These are phyloP conservation scores for Schizopora paradoxa DNA, from an alignment of 1,284 basidiomycete species.

Conservation along the genomic window DNA sequence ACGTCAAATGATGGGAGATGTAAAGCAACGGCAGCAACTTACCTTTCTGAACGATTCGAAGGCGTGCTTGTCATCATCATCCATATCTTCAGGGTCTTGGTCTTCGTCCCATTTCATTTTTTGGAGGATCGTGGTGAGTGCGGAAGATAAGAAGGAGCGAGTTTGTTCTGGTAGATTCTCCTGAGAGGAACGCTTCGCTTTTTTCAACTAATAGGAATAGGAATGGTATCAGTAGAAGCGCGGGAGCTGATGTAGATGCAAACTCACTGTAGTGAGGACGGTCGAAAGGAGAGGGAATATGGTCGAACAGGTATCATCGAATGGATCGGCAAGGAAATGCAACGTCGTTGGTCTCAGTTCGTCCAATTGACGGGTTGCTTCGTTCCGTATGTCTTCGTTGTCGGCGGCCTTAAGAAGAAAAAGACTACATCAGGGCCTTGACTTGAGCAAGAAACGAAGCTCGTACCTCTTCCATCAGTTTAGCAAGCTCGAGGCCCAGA, in stretches of 20 bases:
- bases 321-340: constrained; percentile 85
- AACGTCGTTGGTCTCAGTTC: constrained; percentile 80
- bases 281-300: constrained; percentile 78
- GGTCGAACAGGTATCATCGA: constrained; percentile 82
- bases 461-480: constrained; percentile 75
- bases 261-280: constrained; percentile 68
- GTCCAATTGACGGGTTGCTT: constrained; percentile 65
- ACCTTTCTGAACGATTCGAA: constrained; percentile 89
- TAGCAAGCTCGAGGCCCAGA: constrained; percentile 80
- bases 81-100: constrained; percentile 75
- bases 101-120: constrained; percentile 94
- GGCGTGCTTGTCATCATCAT: constrained; percentile 83
- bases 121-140: constrained; percentile 76
- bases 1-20: constrained; percentile 4
- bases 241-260: constrained; percentile 15
- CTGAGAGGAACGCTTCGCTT: constrained; percentile 60
- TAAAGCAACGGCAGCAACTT: constrained; percentile 18
- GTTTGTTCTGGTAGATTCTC: constrained; percentile 13
- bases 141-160: constrained; percentile 14
- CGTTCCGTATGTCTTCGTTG: constrained; percentile 52
- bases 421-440: constrained; percentile 12
- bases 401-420: constrained; percentile 51
- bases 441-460: constrained; percentile 10
- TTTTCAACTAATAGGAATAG: constrained; percentile 10
- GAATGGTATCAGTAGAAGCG: neutral